Evolutionary conservation across 2,329 filamentous ascomycete genomes (phyloP).

Genomic region (Paramyrothecium sp.): DNA sequence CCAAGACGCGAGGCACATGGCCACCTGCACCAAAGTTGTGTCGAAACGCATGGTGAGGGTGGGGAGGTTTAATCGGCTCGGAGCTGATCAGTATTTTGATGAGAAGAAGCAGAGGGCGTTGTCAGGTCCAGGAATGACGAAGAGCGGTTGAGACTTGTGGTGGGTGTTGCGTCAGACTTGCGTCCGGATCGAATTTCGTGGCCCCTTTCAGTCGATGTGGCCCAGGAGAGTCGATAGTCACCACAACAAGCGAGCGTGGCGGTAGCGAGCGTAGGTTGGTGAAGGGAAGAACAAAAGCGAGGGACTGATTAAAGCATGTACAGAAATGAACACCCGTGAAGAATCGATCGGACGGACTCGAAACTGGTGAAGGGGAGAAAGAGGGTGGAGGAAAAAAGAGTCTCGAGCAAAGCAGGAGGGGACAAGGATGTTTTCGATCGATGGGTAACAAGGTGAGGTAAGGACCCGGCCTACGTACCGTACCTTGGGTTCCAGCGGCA

Average conservation of each 20-base stretch:
- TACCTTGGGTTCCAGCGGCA: too few relatives aligned
- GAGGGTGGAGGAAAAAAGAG: conserved; percentile 10
- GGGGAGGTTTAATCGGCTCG: conserved; percentile 1
- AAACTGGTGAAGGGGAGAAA: conserved; percentile 2
- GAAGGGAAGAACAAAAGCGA: conserved; percentile 13
- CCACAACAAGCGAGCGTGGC: background rate
- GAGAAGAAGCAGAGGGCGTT: conserved; percentile 2
- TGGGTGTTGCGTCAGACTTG: background rate
- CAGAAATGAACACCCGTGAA: background rate
- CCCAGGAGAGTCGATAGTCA: background rate
- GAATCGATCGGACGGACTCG: background rate
- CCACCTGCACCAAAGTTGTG: conserved; percentile 43
- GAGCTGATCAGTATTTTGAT: background rate
- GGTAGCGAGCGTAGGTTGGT: conserved; percentile 2
- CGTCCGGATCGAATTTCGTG: background rate
- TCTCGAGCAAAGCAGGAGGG: background rate
- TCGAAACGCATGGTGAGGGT: conserved; percentile 46
- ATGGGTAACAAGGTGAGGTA: background rate
- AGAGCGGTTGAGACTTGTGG: background rate
- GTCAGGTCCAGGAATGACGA: background rate
- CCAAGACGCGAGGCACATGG: conserved; percentile 50
- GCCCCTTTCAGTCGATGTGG: background rate
- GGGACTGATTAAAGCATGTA: conserved; percentile 1
- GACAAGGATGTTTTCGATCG: background rate
- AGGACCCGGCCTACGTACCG: background rate